Evolutionary conservation across 495 filamentous ascomycete genomes (phyloP).

Genomic region (Penicillium desertorum): DNA sequence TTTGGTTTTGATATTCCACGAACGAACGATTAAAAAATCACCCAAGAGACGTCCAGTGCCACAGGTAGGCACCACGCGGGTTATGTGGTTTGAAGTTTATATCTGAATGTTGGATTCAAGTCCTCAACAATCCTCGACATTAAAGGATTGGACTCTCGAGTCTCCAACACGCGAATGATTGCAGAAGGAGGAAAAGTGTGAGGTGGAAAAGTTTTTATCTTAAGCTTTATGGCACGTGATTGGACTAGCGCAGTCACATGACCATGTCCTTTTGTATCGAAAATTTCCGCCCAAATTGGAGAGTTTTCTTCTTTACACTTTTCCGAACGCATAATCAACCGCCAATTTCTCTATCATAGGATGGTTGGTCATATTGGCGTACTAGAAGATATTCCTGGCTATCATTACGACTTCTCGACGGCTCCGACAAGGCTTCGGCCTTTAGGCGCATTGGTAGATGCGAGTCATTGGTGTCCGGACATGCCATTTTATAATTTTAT

Average conservation of each 20-base stretch:
- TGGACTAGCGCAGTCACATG: slow-evolving; percentile 20
- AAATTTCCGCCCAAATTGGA: slow-evolving; percentile 16
- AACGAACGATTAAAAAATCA: slow-evolving; percentile 50
- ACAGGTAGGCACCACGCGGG: slow-evolving; percentile 44
- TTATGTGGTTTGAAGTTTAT: slow-evolving; percentile 39
- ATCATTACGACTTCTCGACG: slow-evolving; percentile 37
- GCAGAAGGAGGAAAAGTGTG: not conserved
- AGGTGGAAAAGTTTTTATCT: slow-evolving; percentile 7
- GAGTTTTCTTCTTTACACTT: slow-evolving; percentile 45
- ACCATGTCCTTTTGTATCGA: slow-evolving; percentile 18
- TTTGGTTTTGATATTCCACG: slow-evolving; percentile 56
- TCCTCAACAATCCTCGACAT: slow-evolving; percentile 9
- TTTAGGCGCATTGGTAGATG: slow-evolving; percentile 39
- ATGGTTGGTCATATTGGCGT: slow-evolving; percentile 58
- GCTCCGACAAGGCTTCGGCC: slow-evolving; percentile 28
- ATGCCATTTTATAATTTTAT: slow-evolving; percentile 21
- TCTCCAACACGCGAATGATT: not conserved
- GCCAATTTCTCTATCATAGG: slow-evolving; percentile 48
- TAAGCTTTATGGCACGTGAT: not conserved
- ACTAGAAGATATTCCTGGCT: slow-evolving; percentile 40
- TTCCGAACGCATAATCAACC: slow-evolving; percentile 57
- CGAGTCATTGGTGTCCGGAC: slow-evolving; percentile 45
- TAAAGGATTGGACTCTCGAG: slow-evolving; percentile 8
- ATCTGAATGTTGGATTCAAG: not conserved
- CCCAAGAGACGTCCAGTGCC: slow-evolving; percentile 43